Evolutionary conservation across 2,329 filamentous ascomycete genomes (phyloP).

Genomic region (Ilyonectria mors-panacis): DNA sequence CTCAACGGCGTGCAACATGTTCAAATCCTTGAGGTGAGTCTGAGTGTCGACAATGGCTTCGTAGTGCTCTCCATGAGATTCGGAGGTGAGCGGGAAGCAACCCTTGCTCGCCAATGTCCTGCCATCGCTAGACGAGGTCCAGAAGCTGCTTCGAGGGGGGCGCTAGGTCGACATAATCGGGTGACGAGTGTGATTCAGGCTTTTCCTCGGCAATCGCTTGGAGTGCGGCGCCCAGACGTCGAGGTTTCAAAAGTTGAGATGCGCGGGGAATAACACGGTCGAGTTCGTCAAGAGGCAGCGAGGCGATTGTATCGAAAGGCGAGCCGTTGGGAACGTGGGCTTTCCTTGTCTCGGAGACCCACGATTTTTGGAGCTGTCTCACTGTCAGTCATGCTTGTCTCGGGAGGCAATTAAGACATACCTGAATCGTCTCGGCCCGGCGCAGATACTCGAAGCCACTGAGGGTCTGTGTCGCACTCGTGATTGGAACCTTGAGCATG

Average conservation of each 20-base stretch:
- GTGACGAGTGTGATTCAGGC: slow-evolving; percentile 12
- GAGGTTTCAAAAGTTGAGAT: slow-evolving; percentile 24
- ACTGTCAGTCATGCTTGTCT: slow-evolving; percentile 1
- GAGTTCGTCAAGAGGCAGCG: slow-evolving; percentile 8
- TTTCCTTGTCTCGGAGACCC: slow-evolving; percentile 23
- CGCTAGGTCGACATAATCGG: slow-evolving; percentile 27
- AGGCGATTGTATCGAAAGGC: not conserved
- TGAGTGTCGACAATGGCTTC: slow-evolving; percentile 35
- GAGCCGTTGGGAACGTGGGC: slow-evolving; percentile 20
- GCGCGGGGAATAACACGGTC: slow-evolving; percentile 19
- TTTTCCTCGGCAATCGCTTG: slow-evolving; percentile 12
- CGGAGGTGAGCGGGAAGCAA: slow-evolving; percentile 32
- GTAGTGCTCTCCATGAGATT: slow-evolving; percentile 32
- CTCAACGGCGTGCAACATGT: slow-evolving; percentile 35
- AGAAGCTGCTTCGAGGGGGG: slow-evolving; percentile 26
- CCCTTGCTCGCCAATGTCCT: slow-evolving; percentile 26
- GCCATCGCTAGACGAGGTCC: slow-evolving; percentile 29
- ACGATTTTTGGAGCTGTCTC: slow-evolving; percentile 34
- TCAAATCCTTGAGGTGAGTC: slow-evolving; percentile 23
- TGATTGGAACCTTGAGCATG: slow-evolving; percentile 10
- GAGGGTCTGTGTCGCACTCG: slow-evolving; percentile 28
- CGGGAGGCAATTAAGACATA: not conserved
- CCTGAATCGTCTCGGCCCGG: slow-evolving; percentile 33
- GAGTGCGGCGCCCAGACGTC: not conserved
- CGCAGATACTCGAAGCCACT: slow-evolving; percentile 38